A percentile compares a stretch with the other conserved stretches of the same genome.
These are phyloP conservation scores for Penicillium macrosclerotiorum DNA, from an alignment of 495 filamentous ascomycete genomes.

Conservation along the genomic window DNA sequence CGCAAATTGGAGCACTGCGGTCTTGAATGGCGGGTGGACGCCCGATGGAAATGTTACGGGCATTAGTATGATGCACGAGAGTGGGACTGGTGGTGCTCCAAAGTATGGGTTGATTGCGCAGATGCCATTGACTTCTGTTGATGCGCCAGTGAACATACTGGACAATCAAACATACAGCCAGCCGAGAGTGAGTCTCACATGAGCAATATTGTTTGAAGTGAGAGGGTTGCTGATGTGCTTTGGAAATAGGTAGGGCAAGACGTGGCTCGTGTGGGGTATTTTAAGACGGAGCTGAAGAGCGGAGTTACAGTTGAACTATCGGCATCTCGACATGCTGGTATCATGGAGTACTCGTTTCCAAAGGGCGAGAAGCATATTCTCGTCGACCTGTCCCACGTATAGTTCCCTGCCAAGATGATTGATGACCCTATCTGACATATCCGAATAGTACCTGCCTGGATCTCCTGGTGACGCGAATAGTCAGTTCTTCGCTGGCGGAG, in stretches of 20 bases:
- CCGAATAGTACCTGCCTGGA: slow-evolving; percentile 48
- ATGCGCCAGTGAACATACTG: slow-evolving; percentile 36
- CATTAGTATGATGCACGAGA: slow-evolving; percentile 68
- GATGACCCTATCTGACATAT: neutral
- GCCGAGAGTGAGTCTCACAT: slow-evolving; percentile 27
- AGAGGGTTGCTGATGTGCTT: neutral
- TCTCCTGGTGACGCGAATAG: slow-evolving; percentile 53
- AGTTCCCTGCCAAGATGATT: neutral
- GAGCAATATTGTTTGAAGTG: neutral
- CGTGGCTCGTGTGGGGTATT: slow-evolving; percentile 56
- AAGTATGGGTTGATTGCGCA: slow-evolving; percentile 69
- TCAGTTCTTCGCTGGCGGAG: slow-evolving; percentile 60
- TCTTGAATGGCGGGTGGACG: slow-evolving; percentile 56
- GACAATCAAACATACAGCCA: slow-evolving; percentile 43
- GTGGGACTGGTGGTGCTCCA: slow-evolving; percentile 65
- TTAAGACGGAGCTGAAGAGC: slow-evolving; percentile 53
- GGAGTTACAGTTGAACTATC: slow-evolving; percentile 58
- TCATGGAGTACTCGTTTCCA: slow-evolving; percentile 61
- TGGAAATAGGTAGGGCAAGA: slow-evolving; percentile 42
- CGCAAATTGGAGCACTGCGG: slow-evolving; percentile 49
- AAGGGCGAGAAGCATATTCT: slow-evolving; percentile 48
- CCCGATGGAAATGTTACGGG: slow-evolving; percentile 59
- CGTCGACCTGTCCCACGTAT: slow-evolving; percentile 64
- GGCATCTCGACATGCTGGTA: slow-evolving; percentile 58
- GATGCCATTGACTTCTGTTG: slow-evolving; percentile 49